phyloP scores from a whole-genome alignment of 495 filamentous ascomycete species.

The Aspergillus homomorphus region DNA sequence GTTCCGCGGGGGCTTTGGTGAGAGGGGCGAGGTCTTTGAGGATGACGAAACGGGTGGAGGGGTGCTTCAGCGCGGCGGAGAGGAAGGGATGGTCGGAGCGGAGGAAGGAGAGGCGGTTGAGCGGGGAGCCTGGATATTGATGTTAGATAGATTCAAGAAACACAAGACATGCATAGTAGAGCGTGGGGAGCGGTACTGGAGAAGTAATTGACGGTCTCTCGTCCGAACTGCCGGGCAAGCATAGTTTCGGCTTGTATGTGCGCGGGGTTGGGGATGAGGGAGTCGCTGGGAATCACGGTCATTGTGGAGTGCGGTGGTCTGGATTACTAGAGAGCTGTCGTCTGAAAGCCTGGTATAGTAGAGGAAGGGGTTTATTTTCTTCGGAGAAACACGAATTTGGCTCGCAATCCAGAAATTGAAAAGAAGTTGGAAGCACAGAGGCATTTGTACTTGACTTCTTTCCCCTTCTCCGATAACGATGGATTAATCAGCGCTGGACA shows the following conservation, averaged over 20 bases:
- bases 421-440: not conserved
- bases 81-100: constrained; percentile 78
- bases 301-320: not conserved
- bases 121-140: constrained; percentile 54
- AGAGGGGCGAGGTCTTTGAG: constrained; percentile 78
- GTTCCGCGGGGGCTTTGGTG: constrained; percentile 49
- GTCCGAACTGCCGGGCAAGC: constrained; percentile 83
- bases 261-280: constrained; percentile 53
- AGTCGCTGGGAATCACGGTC: constrained; percentile 29
- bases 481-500: constrained; percentile 8
- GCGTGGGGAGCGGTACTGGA: constrained; percentile 54
- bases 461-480: constrained; percentile 7
- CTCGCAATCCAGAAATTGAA: not conserved
- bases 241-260: constrained; percentile 72
- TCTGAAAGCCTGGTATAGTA: no score
- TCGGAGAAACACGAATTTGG: not conserved
- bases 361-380: no score
- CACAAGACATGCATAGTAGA: not conserved
- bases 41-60: constrained; percentile 67
- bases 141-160: constrained; percentile 10
- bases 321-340: not conserved
- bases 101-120: constrained; percentile 83
- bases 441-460: constrained; percentile 1
- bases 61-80: constrained; percentile 68
- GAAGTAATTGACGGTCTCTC: constrained; percentile 93